Base-by-base conservation (phyloP, 139 green algal genomes). In the Picochlorum sp. region DNA sequence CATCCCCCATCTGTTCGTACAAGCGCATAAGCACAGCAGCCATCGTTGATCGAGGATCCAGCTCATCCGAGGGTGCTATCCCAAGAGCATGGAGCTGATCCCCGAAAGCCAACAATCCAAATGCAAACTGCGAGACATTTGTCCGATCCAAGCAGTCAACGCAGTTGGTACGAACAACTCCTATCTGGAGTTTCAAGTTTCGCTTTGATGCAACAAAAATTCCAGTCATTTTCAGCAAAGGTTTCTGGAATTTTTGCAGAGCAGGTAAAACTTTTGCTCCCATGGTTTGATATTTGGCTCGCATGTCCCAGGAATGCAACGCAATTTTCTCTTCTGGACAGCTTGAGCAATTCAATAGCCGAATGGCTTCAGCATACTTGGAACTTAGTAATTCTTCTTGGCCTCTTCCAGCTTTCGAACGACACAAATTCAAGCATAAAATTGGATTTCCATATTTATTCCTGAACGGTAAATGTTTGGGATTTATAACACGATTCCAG, bases 91-190 rank as follows among this genome's bases (percentile, higher is more conserved):
- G 59, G 54, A 96, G 77, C 80, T 97, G 89, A 18, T 61, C 67
- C 5, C 79, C 84, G 47, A 97, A 77, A 0, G 73, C 85, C 29
- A 67, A 57, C 41, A 94, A 64, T 12, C 88, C 89, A 25, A 71
- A 79, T 0, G 77, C 78, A 64, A 89, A 97, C 69, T 95, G 89
- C 12, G 81, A 84, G 12, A 97, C 87, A 62, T 98, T 98, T 50
- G 91, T 98, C 33, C 91, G 69, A 76, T 98, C 91, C 30, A 98
- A 72, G 70, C 88, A 96, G 82, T 98, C 91, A 39, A 98, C 89
- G 82, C 91, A 98, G 80, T 98, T 98, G 60, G 85, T 93, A 55
- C 86, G 83, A 49, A 93, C 65, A 60, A 90, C 71, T 33, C 86
- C 86, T 18, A 36, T 30, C 70, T 94, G 86, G 12, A 73, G 54